These are phyloP conservation scores for Fusarium citri DNA, from an alignment of 2,329 filamentous ascomycete genomes.

Conservation along the genomic window DNA sequence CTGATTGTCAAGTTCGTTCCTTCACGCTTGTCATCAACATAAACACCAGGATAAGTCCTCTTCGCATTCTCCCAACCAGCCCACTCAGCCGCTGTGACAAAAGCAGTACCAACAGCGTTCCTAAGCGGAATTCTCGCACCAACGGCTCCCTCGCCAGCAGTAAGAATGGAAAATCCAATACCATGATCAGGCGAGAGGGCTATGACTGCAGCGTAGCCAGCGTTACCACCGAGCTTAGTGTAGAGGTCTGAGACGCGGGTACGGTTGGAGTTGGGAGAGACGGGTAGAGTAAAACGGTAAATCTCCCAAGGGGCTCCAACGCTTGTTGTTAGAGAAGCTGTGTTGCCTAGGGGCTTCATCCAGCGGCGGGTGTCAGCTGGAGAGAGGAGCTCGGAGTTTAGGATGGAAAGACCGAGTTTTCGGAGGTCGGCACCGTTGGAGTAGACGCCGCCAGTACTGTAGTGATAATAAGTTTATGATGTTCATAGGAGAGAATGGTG, in stretches of 20 bases:
- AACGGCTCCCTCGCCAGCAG: constrained; percentile 41
- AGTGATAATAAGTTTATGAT: background rate
- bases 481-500: background rate
- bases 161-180: constrained; percentile 43
- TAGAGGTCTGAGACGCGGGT: constrained; percentile 38
- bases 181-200: constrained; percentile 35
- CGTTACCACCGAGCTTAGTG: constrained; percentile 27
- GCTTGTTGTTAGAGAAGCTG: constrained; percentile 28
- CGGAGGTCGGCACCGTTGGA: constrained; percentile 25
- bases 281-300: constrained; percentile 26
- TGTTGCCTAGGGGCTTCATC: constrained; percentile 41
- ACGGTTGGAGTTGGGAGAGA: constrained; percentile 39
- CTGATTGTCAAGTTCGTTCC: constrained; percentile 35
- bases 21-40: constrained; percentile 1
- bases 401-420: constrained; percentile 32
- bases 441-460: constrained; percentile 35
- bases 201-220: constrained; percentile 18
- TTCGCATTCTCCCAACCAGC: constrained; percentile 37
- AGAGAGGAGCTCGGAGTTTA: constrained; percentile 34
- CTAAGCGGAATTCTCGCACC: constrained; percentile 31
- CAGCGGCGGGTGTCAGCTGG: constrained; percentile 13
- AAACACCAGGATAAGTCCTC: constrained; percentile 32
- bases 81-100: constrained; percentile 37
- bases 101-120: constrained; percentile 25
- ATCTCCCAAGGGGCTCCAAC: constrained; percentile 43